Conservation (phyloP, 1,284 basidiomycete genomes). For the Fomitopsis betulina region DNA sequence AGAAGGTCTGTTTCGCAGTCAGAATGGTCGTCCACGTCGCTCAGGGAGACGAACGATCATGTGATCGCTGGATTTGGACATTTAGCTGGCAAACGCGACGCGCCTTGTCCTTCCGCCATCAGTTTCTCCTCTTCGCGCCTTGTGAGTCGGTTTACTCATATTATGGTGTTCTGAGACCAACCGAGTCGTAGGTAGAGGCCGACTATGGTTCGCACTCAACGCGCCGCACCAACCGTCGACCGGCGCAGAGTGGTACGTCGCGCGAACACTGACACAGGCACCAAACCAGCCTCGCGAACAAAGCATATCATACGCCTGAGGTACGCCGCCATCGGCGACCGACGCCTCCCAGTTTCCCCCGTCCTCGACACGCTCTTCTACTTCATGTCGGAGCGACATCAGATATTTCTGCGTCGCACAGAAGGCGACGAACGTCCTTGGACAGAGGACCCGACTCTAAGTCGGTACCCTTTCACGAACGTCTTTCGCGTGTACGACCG, state of each 20-base stretch:
- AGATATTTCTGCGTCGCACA: conserved; percentile 27
- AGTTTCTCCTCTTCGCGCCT: neutral
- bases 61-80: neutral
- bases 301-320: conserved; percentile 5
- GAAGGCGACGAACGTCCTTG: conserved; percentile 30
- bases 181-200: neutral
- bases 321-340: conserved; percentile 23
- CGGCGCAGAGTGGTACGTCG: neutral
- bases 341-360: conserved; percentile 22
- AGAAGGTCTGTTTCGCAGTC: neutral
- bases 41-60: neutral
- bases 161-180: neutral
- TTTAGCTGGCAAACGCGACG: conserved; percentile 7
- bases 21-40: neutral
- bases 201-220: neutral
- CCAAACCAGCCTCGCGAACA: neutral
- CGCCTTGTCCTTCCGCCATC: neutral
- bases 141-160: neutral
- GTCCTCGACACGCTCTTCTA: conserved; percentile 32
- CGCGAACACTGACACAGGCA: neutral
- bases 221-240: neutral
- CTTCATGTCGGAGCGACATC: conserved; percentile 34
- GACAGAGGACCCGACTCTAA: conserved; percentile 34
- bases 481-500: conserved; percentile 39
- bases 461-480: conserved; percentile 36